Evolutionary conservation across 164 flowering plant genomes (phyloP).

Genomic region (Stephania japonica): DNA sequence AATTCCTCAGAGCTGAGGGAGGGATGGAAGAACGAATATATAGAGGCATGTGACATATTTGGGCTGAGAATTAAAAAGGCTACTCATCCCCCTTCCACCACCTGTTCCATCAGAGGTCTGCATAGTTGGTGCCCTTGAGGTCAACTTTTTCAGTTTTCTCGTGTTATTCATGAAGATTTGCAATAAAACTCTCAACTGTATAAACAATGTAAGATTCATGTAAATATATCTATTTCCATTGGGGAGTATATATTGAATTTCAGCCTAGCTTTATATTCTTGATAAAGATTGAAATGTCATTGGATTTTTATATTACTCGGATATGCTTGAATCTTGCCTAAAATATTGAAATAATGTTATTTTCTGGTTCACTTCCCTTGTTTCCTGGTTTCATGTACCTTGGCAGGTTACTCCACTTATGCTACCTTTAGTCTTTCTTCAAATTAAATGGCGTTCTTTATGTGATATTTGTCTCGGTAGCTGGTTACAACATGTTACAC

Average conservation of each 20-base stretch:
- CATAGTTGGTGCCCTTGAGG: slow-evolving; percentile 27
- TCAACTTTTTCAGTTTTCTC: neutral
- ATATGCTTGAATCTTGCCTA: neutral
- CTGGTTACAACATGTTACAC: slow-evolving; percentile 2
- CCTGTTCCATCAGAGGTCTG: slow-evolving; percentile 27
- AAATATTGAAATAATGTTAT: neutral
- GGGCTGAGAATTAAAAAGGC: slow-evolving; percentile 23
- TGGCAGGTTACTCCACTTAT: neutral
- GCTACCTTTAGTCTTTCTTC: neutral
- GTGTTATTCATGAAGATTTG: neutral
- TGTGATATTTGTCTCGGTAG: neutral
- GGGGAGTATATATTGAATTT: slow-evolving; percentile 1
- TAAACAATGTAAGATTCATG: neutral
- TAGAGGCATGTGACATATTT: slow-evolving; percentile 18
- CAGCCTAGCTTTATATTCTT: neutral
- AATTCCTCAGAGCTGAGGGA: slow-evolving; percentile 26
- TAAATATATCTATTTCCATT: slow-evolving; percentile 5
- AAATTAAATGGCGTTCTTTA: neutral
- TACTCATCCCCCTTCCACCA: slow-evolving; percentile 23
- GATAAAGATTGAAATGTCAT: neutral
- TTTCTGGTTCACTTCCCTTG: slow-evolving; percentile 1
- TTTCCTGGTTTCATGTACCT: neutral
- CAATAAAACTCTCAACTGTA: neutral
- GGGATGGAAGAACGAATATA: slow-evolving; percentile 26
- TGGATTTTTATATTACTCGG: neutral